Conservation (phyloP, 805 yeast genomes). For the Candida hungchunana region DNA sequence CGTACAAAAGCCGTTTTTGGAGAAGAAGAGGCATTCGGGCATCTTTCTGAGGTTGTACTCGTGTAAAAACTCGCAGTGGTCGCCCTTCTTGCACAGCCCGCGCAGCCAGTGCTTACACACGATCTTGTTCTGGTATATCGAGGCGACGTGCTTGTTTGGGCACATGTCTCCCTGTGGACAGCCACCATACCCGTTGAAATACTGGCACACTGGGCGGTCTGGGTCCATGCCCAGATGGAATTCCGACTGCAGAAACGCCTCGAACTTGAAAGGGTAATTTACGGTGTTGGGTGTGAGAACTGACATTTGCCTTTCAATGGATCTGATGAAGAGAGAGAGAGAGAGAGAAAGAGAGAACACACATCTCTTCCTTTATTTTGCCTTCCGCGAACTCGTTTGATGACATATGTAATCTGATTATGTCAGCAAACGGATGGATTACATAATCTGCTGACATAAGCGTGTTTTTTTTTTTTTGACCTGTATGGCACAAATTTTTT, state of each 20-base stretch:
- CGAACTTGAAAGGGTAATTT: slow-evolving; percentile 58
- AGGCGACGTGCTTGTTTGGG: slow-evolving; percentile 79
- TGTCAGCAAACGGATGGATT: no score
- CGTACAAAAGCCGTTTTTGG: slow-evolving; percentile 79
- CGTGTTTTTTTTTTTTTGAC: slow-evolving; percentile 4
- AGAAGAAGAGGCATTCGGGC: slow-evolving; percentile 93
- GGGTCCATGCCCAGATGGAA: slow-evolving; percentile 82
- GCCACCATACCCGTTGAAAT: slow-evolving; percentile 56
- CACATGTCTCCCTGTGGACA: slow-evolving; percentile 88
- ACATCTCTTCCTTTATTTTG: no score
- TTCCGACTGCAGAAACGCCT: slow-evolving; percentile 76
- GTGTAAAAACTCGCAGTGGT: slow-evolving; percentile 92
- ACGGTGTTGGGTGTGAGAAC: slow-evolving; percentile 37
- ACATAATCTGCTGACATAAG: no score
- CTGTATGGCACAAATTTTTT: slow-evolving; percentile 12
- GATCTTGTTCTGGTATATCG: slow-evolving; percentile 64
- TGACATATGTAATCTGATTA: no score
- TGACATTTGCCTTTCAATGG: no score
- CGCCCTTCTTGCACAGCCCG: slow-evolving; percentile 95
- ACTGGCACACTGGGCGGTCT: slow-evolving; percentile 83
- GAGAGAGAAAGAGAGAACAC: no score
- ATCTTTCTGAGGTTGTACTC: slow-evolving; percentile 90
- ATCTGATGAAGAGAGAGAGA: no score
- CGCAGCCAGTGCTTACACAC: slow-evolving; percentile 98
- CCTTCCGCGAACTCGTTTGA: no score